Conservation (phyloP, 805 yeast genomes). For the Gaillardinia entomophila region DNA sequence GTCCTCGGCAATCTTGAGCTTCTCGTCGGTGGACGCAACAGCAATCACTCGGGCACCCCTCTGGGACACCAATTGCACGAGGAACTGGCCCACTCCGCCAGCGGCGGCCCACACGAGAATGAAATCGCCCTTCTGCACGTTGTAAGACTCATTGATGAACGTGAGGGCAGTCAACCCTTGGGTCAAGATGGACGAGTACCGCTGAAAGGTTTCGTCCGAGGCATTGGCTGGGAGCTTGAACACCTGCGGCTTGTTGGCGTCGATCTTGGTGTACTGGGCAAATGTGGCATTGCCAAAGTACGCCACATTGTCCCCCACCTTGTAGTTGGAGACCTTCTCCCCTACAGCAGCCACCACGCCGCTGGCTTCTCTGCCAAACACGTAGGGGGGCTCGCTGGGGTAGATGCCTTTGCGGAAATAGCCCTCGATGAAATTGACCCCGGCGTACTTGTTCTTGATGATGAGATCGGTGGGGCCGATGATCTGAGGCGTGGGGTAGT, state of each 20-base stretch:
- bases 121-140: constrained; percentile 63
- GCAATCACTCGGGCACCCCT: constrained; percentile 83
- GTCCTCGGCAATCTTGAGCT: constrained; percentile 56
- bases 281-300: constrained; percentile 37
- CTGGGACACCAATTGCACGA: constrained; percentile 56
- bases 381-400: constrained; percentile 52
- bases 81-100: constrained; percentile 82
- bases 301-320: constrained; percentile 69
- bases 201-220: constrained; percentile 44
- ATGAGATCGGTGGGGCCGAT: constrained; percentile 50
- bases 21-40: constrained; percentile 72
- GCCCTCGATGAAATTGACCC: constrained; percentile 77
- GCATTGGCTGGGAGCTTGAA: constrained; percentile 37
- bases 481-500: constrained; percentile 55
- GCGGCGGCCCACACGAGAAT: constrained; percentile 89
- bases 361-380: constrained; percentile 69
- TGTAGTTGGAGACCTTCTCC: constrained; percentile 42
- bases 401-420: constrained; percentile 81
- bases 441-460: constrained; percentile 69
- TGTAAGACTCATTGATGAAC: constrained; percentile 59
- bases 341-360: constrained; percentile 70
- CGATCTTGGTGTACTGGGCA: constrained; percentile 25
- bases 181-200: constrained; percentile 55
- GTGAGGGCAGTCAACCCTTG: constrained; percentile 81
- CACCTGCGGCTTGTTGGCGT: neutral